Evolutionary conservation across 2,329 filamentous ascomycete genomes (phyloP).

Genomic region (Beauveria rudraprayagi): DNA sequence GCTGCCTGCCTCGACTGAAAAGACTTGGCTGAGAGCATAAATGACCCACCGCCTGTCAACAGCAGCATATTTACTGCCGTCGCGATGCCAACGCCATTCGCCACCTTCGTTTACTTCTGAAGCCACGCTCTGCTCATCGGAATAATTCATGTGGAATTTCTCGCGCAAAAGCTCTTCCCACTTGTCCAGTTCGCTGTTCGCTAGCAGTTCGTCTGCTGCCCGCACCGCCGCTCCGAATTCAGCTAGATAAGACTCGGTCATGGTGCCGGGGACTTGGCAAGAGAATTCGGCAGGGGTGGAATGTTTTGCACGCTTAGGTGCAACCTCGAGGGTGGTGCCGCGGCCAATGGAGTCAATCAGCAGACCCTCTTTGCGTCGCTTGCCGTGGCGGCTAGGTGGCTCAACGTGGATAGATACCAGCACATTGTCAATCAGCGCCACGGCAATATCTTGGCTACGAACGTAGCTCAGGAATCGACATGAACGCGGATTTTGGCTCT

Average conservation of each 20-base stretch:
- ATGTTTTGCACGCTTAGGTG: conserved; percentile 25
- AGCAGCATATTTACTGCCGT: conserved; percentile 38
- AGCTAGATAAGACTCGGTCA: conserved; percentile 41
- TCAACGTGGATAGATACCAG: conserved; percentile 65
- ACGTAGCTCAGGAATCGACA: conserved; percentile 53
- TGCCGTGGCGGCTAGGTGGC: conserved; percentile 46
- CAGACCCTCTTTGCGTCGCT: conserved; percentile 52
- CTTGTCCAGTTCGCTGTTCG: conserved; percentile 34
- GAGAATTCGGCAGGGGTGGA: conserved; percentile 27
- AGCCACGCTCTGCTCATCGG: not conserved
- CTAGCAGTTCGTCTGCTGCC: conserved; percentile 40
- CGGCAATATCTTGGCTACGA: conserved; percentile 55
- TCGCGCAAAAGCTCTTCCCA: conserved; percentile 44
- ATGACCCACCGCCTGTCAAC: conserved; percentile 59
- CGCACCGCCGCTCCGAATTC: conserved; percentile 37
- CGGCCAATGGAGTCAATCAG: conserved; percentile 68
- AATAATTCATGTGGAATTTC: conserved; percentile 36
- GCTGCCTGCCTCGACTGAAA: conserved; percentile 41
- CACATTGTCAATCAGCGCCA: conserved; percentile 55
- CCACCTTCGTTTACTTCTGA: conserved; percentile 20
- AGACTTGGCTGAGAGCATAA: conserved; percentile 54
- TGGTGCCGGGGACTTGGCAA: conserved; percentile 37
- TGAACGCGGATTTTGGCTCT: conserved; percentile 25
- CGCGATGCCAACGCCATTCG: conserved; percentile 44
- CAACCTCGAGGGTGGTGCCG: conserved; percentile 38